Evolutionary conservation across 805 yeast genomes (phyloP).

Genomic region (Ascoidea asiatica): DNA sequence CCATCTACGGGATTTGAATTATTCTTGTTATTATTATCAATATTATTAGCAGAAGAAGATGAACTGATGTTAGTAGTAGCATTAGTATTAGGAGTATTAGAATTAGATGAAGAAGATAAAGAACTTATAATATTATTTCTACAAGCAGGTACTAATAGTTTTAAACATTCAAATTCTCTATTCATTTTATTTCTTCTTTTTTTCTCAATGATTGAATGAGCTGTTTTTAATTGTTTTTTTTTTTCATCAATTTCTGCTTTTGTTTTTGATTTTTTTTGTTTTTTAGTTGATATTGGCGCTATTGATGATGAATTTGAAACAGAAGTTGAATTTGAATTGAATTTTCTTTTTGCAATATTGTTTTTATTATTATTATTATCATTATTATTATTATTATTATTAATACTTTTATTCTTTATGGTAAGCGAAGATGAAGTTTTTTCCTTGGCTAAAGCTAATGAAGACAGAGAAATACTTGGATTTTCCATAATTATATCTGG

Average conservation of each 20-base stretch:
- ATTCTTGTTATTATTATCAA: constrained; percentile 22
- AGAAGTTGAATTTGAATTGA: background rate
- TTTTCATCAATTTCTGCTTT: constrained; percentile 23
- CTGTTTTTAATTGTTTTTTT: constrained; percentile 34
- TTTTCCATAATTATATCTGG: no score
- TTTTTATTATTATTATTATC: background rate
- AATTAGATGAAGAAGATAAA: background rate
- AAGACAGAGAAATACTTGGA: no score
- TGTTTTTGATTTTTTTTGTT: constrained; percentile 15
- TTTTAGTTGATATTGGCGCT: constrained; percentile 4
- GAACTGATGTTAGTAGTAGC: no score
- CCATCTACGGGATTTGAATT: constrained; percentile 24
- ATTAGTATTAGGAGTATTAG: constrained; percentile 6
- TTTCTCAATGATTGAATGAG: constrained; percentile 72
- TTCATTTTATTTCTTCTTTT: constrained; percentile 68
- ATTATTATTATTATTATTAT: background rate
- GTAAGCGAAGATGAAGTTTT: constrained; percentile 5
- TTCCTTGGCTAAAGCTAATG: no score
- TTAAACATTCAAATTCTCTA: constrained; percentile 71
- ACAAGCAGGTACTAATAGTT: constrained; percentile 70
- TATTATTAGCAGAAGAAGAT: constrained; percentile 10
- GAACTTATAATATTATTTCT: constrained; percentile 24
- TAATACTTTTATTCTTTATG: background rate
- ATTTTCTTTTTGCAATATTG: constrained; percentile 9
- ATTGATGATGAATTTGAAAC: background rate